Conservation (phyloP, 225 moss, liverwort and hornwort species). For the Lunularia cruciata region DNA sequence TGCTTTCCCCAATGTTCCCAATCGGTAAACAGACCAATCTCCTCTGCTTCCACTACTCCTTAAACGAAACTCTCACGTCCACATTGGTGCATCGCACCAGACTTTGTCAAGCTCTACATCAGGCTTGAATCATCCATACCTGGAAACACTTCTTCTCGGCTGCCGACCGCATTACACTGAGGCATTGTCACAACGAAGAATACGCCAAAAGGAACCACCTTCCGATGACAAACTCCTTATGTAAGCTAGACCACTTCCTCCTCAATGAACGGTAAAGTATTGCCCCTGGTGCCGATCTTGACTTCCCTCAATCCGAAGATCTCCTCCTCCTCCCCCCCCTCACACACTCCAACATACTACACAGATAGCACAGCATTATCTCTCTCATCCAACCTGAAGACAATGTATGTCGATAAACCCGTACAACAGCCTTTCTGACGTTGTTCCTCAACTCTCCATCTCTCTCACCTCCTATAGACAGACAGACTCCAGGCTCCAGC, state of each 20-base stretch:
- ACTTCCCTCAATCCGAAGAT: background rate
- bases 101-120: slow-evolving; percentile 40
- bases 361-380: background rate
- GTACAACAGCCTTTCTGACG: background rate
- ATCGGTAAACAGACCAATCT: slow-evolving; percentile 10
- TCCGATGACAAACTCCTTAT: no score
- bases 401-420: background rate
- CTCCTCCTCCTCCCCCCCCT: background rate
- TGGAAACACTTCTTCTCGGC: background rate
- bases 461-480: background rate
- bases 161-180: background rate
- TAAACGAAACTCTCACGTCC: slow-evolving; percentile 34
- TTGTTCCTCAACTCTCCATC: no score
- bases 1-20: slow-evolving; percentile 26
- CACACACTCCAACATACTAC: background rate
- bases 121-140: slow-evolving; percentile 16
- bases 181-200: background rate
- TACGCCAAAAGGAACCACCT: background rate
- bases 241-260: no score
- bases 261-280: background rate
- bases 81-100: slow-evolving; percentile 49
- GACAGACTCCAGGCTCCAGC: background rate
- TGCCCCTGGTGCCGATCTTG: background rate
- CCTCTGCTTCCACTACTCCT: slow-evolving; percentile 33
- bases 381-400: background rate